Base-by-base conservation (phyloP, 1,139 yeast genomes). In the Yamadazyma diddensiae region DNA sequence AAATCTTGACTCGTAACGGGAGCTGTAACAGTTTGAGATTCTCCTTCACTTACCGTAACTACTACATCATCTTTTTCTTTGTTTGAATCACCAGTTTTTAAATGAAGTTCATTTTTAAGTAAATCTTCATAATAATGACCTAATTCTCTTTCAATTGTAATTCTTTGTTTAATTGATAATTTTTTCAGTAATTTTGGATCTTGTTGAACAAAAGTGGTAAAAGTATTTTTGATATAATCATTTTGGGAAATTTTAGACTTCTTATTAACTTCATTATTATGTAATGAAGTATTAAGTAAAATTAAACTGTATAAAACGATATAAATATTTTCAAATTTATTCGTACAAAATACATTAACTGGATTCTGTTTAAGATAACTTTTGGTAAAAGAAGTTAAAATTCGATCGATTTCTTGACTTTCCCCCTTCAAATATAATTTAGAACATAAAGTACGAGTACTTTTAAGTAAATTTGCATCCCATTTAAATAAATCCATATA, bases 341-440 rank as follows among this genome's bases (percentile, higher is more conserved):
- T 52, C 15, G 74, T 68, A 41, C 64, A 70, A 50, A 79, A 77
- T 9, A 70, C 62, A 43, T 68, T 72, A 11, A 52, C 50, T 43
- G 79, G 65, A 61, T 70, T 59, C 64, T 71, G 55, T 53, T 65
- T 54, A 55, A 73, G 83, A 45, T 90, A 87, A 36, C 83, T 71
- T 38, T 73, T 71, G 15, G 94, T 72, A 52, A 85, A 81, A 2
- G 82, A 67, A 26, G 82, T 81, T 37, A 87, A 60, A 15, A 86
- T 72, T 29, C 86, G 69, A 56, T 86, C 95, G 38, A 87, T 75
- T 48, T 82, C 86, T 47, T 84, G 94, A 1, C 94, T 79, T 54
- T 87, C 96, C 2, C 94, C 95, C 47, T 79, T 79, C 48, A 87
- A 67, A 53, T 82, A 83, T 17, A 87, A 53, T 43, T 70, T 74